phyloP scores from a whole-genome alignment of 2,329 filamentous ascomycete species.

The Claviceps quebecensis region DNA sequence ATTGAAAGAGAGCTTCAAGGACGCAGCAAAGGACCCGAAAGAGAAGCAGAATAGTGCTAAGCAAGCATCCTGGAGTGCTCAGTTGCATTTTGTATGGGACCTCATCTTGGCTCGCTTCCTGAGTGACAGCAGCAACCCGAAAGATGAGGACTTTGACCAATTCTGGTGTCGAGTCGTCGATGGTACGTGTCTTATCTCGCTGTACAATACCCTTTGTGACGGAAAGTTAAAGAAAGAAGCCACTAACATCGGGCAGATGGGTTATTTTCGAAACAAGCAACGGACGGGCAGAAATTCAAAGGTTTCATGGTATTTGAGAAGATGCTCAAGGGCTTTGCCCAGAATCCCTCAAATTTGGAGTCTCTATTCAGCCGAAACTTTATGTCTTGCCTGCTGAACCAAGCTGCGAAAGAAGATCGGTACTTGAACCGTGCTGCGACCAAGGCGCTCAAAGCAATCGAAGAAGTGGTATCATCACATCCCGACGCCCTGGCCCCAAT shows the following conservation, averaged over 20 bases:
- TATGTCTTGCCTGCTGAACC: conserved; percentile 69
- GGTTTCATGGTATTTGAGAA: conserved; percentile 80
- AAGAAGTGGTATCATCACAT: conserved; percentile 47
- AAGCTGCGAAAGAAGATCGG: conserved; percentile 61
- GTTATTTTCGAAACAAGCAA: conserved; percentile 68
- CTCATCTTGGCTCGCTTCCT: conserved; percentile 49
- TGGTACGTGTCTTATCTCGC: conserved; percentile 37
- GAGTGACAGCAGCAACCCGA: conserved; percentile 19
- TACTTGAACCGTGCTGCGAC: conserved; percentile 69
- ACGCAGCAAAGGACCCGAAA: conserved; percentile 31
- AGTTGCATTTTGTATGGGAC: conserved; percentile 80
- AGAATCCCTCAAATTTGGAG: conserved; percentile 30
- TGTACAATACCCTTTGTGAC: neutral
- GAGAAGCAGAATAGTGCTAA: conserved; percentile 32
- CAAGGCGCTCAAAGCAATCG: conserved; percentile 59
- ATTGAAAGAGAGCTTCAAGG: conserved; percentile 58
- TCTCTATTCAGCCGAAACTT: conserved; percentile 72
- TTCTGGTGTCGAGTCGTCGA: conserved; percentile 85
- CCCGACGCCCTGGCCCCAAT: conserved; percentile 46
- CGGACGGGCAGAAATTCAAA: conserved; percentile 79
- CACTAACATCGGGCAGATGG: conserved; percentile 42
- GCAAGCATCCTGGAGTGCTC: conserved; percentile 64
- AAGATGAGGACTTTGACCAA: conserved; percentile 44
- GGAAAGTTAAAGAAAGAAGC: neutral
- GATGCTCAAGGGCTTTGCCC: conserved; percentile 44